Base-by-base conservation (phyloP, 768 basidiomycete species). In the Amanita exitialis region DNA sequence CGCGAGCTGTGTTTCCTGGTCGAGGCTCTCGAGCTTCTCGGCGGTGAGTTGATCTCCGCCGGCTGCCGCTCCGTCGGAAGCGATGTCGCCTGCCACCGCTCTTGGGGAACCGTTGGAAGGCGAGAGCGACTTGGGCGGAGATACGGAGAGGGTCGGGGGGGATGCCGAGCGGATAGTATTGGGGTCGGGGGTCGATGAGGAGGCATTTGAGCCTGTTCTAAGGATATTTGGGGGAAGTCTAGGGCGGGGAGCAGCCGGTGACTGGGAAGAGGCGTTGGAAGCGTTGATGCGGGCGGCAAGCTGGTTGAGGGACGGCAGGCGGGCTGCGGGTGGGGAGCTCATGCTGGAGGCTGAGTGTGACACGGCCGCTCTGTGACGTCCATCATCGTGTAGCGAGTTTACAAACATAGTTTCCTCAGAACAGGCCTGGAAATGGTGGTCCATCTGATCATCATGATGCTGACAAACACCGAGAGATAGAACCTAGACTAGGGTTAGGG, bases 281-380 rank as follows among this genome's bases (percentile, higher is more conserved):
- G 74, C 67, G 58, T 73, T 78, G 63, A 89, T 86, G 44, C 86
- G 80, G 4, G 87, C 87, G 2, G 85, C 88, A 49, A 90, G 80
- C 64, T 89, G 85, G 68, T 87, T 85, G 12, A 90, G 74, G 6
- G 88, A 88, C 0, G 86, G 86, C 15, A 82, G 70, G 20, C 86
- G 78, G 23, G 20, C 13, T 1, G 16, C 39, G 9, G 39, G 39
- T 4, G 18, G 39, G 1, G 37, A 32, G 13, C 32, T 32, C 32
- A 32, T 32, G 32, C 32, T 32, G 32, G 23, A n/a, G n/a, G n/a
- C n/a, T 23, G 23, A 23, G 23, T 23, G 23, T 23, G 23, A 23
- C 23, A 2, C 23, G 23, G n/a, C n/a, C n/a, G n/a, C n/a, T n/a
- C n/a, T n/a, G n/a, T n/a, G n/a, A n/a, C n/a, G n/a, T n/a, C n/a